Conservation (phyloP, 345 rosid genomes). For the Corchorus capsularis region DNA sequence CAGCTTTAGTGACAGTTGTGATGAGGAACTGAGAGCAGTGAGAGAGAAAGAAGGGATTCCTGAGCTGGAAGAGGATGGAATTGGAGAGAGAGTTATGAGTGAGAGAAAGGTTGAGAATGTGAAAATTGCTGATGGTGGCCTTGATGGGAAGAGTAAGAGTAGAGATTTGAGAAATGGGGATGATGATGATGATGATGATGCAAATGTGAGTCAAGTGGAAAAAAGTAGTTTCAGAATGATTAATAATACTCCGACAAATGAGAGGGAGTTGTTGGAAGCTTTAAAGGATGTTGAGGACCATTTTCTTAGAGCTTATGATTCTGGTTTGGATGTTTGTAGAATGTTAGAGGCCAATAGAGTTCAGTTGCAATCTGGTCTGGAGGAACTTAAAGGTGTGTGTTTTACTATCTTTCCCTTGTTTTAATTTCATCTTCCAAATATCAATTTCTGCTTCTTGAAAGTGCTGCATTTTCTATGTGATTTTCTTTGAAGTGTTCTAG, state of each 20-base stretch:
- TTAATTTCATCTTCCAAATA: not conserved
- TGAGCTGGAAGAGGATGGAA: conserved; percentile 38
- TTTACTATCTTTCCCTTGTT: not conserved
- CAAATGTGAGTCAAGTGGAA: conserved; percentile 16
- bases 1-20: conserved; percentile 16
- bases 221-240: conserved; percentile 26
- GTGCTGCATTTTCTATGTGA: not conserved
- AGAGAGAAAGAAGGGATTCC: conserved; percentile 43
- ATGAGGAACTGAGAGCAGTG: conserved; percentile 29
- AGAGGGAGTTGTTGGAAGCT: conserved; percentile 46
- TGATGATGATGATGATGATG: conserved; percentile 10
- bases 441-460: not conserved
- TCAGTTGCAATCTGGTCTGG: conserved; percentile 39
- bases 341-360: conserved; percentile 45
- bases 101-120: conserved; percentile 21
- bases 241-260: conserved; percentile 28
- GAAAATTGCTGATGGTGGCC: conserved; percentile 15
- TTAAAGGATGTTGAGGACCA: conserved; percentile 42
- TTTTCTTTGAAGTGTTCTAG: not conserved
- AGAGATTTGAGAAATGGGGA: conserved; percentile 12
- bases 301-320: conserved; percentile 41
- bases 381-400: conserved; percentile 40
- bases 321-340: conserved; percentile 50
- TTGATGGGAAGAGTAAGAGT: conserved; percentile 12
- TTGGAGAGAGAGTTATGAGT: conserved; percentile 15